Evolutionary conservation across 2,329 filamentous ascomycete genomes (phyloP), one percentile per base, ranked within the genome.

Genomic region (Xylariaceae sp.): DNA sequence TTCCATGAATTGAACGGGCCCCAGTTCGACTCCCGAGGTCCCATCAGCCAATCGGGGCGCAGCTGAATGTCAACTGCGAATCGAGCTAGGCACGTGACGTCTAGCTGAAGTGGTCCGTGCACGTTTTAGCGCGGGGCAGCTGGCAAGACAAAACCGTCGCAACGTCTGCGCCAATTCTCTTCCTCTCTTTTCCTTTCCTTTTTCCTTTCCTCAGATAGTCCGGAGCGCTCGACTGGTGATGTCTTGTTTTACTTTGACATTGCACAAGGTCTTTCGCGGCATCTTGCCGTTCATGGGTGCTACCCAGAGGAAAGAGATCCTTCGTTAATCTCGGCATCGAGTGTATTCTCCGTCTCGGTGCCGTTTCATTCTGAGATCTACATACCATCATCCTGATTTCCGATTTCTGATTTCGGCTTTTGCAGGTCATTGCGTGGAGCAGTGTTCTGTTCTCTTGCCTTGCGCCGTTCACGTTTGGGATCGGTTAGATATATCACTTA

Each of bases 161-260:
- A 35, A 56, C 17, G 49, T 2, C 13, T 47, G 54, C 7, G 15
- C 51, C 1, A 11, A 15, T 2, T 18, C 56, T 53, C n/a, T 23
- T 18, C 61, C 61, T 45, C 57, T 58, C 62, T 62, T 62, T 66
- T 67, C 58, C 58, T 67, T 56, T 57, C 57, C 66, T 55, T 70
- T 63, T 71, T 71, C 73, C 70, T 67, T 72, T 72, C 70, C 73
- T 75, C 75, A 82, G 78, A 81, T 82, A 83, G 78, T 63, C 73
- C 78, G 76, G 78, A 77, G 76, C 73, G 73, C 75, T 75, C 65
- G 67, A 67, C 64, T 65, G 66, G 64, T 62, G 64, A 65, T 64
- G 59, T 62, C 55, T 50, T 59, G 56, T 55, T 30, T 30, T 55
- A 10, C 18, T 56, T 63, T 51, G 66, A 59, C 62, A 65, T 69